A percentile compares a stretch with the other conserved stretches of the same genome.
Conservation (phyloP, 208 protist species). For the Polymyxa betae region DNA sequence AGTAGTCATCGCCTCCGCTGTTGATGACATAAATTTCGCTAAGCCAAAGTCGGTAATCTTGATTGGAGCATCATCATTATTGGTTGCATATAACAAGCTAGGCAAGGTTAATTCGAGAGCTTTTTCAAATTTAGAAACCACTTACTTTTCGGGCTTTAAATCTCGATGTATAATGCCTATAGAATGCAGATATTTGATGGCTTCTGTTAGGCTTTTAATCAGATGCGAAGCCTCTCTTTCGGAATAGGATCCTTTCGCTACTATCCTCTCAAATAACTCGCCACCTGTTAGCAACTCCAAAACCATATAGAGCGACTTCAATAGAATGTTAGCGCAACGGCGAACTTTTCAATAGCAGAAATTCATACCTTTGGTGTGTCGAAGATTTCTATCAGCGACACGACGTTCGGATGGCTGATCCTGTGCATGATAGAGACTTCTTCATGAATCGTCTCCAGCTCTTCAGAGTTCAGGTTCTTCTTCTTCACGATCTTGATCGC, state of each 20-base stretch:
- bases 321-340: not conserved
- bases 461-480: constrained; percentile 56
- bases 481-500: constrained; percentile 63
- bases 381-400: constrained; percentile 58
- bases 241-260: constrained; percentile 54
- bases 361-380: constrained; percentile 55
- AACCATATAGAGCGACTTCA: constrained; percentile 60
- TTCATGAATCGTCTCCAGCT: constrained; percentile 57
- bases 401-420: constrained; percentile 56
- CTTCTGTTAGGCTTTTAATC: constrained; percentile 55
- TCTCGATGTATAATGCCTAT: constrained; percentile 65
- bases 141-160: constrained; percentile 64
- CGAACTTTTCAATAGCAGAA: not conserved
- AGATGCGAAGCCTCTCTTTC: constrained; percentile 57
- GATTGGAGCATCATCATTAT: constrained; percentile 54
- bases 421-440: constrained; percentile 63
- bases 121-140: not conserved
- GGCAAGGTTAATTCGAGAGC: not conserved
- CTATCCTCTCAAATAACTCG: constrained; percentile 66
- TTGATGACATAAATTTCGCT: constrained; percentile 56
- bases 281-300: constrained; percentile 64
- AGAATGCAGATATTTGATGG: constrained; percentile 62
- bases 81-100: constrained; percentile 60
- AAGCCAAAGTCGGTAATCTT: constrained; percentile 69
- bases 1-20: constrained; percentile 57